These are phyloP conservation scores for Penicillium hordei DNA, from an alignment of 2,329 filamentous ascomycete species.

Conservation along the genomic window DNA sequence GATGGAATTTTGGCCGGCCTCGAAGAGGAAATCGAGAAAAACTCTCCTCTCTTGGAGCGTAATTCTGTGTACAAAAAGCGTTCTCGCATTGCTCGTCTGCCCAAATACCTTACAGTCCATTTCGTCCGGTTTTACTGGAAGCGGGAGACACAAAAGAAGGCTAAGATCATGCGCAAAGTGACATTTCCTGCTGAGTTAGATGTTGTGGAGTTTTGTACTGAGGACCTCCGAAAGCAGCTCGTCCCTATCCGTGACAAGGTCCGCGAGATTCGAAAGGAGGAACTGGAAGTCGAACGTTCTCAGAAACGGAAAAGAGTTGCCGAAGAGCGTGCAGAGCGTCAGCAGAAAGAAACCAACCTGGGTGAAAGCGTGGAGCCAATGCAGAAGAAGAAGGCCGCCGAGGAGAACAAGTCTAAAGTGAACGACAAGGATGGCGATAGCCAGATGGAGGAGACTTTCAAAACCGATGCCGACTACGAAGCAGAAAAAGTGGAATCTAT, in stretches of 20 bases:
- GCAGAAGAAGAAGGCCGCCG: slow-evolving; percentile 50
- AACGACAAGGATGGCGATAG: slow-evolving; percentile 65
- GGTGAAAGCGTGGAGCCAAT: slow-evolving; percentile 40
- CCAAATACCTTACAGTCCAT: slow-evolving; percentile 94
- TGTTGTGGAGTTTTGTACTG: slow-evolving; percentile 90
- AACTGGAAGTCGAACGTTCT: slow-evolving; percentile 86
- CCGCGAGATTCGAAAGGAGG: slow-evolving; percentile 90
- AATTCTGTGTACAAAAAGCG: slow-evolving; percentile 86
- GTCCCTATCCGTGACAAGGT: slow-evolving; percentile 95
- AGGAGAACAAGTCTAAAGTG: slow-evolving; percentile 52
- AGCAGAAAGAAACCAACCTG: slow-evolving; percentile 40
- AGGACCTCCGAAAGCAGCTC: slow-evolving; percentile 77
- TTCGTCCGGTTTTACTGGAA: slow-evolving; percentile 99
- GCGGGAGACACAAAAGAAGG: slow-evolving; percentile 91
- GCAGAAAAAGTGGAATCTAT: slow-evolving; percentile 77
- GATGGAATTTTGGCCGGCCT: slow-evolving; percentile 83
- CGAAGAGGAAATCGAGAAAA: slow-evolving; percentile 88
- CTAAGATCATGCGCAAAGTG: slow-evolving; percentile 99
- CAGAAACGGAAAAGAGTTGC: slow-evolving; percentile 85
- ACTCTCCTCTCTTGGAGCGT: slow-evolving; percentile 71
- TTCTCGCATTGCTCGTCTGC: slow-evolving; percentile 83
- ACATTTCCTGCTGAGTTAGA: slow-evolving; percentile 93
- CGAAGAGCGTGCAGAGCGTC: slow-evolving; percentile 55
- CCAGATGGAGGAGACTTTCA: slow-evolving; percentile 73
- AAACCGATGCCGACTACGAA: slow-evolving; percentile 91